These are phyloP conservation scores for Aaosphaeria pasadenensis DNA, from an alignment of 2,329 filamentous ascomycete species.

Conservation along the genomic window DNA sequence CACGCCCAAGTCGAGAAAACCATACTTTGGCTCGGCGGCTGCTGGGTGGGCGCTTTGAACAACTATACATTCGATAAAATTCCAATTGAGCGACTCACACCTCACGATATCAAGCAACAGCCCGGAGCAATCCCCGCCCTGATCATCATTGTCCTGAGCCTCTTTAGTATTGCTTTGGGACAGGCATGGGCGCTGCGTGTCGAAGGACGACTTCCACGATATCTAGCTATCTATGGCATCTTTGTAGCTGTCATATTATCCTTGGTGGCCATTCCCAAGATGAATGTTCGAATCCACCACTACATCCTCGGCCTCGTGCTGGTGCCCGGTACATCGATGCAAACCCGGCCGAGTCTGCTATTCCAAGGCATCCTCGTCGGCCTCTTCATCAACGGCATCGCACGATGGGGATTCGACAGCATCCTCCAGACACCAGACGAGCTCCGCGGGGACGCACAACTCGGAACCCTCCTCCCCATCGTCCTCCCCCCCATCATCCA, in stretches of 20 bases:
- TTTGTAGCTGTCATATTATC: constrained; percentile 67
- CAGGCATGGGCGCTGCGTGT: constrained; percentile 86
- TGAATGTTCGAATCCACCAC: constrained; percentile 88
- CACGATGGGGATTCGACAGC: constrained; percentile 88
- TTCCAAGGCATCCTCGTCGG: constrained; percentile 90
- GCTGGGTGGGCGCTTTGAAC: constrained; percentile 87
- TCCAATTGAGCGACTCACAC: constrained; percentile 86
- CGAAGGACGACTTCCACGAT: constrained; percentile 75
- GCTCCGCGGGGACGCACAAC: constrained; percentile 56
- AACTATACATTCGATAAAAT: constrained; percentile 96
- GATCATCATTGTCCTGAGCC: constrained; percentile 68
- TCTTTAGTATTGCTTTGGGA: constrained; percentile 65
- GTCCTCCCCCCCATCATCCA: constrained; percentile 39
- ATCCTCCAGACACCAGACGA: constrained; percentile 78
- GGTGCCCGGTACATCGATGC: constrained; percentile 82
- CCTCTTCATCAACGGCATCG: constrained; percentile 90
- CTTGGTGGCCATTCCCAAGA: constrained; percentile 68
- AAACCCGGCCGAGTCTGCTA: constrained; percentile 77
- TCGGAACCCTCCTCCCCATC: constrained; percentile 58
- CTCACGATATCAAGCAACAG: constrained; percentile 83
- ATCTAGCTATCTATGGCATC: constrained; percentile 73
- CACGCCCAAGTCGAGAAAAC: constrained; percentile 87
- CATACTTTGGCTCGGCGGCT: constrained; percentile 81
- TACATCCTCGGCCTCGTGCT: constrained; percentile 87
- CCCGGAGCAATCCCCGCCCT: constrained; percentile 84